A percentile compares a stretch with the other conserved stretches of the same genome.
These are phyloP conservation scores for Leersia perrieri DNA, from an alignment of 176 grass and related monocot species.

Conservation along the genomic window DNA sequence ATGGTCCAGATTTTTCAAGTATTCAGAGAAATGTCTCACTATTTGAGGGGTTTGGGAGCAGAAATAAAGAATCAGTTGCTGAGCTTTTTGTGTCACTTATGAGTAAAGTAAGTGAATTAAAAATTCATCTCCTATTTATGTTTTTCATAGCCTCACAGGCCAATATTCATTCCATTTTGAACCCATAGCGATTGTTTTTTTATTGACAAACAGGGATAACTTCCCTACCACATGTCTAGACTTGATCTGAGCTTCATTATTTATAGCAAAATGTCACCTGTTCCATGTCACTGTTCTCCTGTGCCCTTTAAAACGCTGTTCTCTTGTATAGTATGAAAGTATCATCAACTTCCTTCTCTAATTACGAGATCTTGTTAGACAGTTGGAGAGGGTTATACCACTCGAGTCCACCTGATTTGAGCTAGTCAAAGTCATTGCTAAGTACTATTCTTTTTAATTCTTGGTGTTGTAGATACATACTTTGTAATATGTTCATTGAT, in stretches of 20 bases:
- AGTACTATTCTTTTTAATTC: neutral
- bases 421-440: neutral
- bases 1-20: constrained; percentile 58
- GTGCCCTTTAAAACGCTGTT: neutral
- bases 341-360: neutral
- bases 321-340: neutral
- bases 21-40: constrained; percentile 41
- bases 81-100: constrained; percentile 81
- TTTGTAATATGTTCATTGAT: neutral
- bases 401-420: neutral
- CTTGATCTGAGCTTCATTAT: neutral
- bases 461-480: neutral
- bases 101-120: constrained; percentile 65
- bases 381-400: neutral
- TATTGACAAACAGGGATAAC: neutral
- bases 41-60: constrained; percentile 66
- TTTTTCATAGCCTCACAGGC: neutral
- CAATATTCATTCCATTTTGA: neutral
- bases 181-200: neutral
- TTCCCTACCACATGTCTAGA: neutral
- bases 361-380: neutral
- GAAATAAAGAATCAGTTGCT: constrained; percentile 81
- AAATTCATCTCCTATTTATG: constrained; percentile 10
- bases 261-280: neutral
- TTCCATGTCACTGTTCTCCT: neutral